Conservation (phyloP, 148 eudicot genomes). For the Cornus suecica region DNA sequence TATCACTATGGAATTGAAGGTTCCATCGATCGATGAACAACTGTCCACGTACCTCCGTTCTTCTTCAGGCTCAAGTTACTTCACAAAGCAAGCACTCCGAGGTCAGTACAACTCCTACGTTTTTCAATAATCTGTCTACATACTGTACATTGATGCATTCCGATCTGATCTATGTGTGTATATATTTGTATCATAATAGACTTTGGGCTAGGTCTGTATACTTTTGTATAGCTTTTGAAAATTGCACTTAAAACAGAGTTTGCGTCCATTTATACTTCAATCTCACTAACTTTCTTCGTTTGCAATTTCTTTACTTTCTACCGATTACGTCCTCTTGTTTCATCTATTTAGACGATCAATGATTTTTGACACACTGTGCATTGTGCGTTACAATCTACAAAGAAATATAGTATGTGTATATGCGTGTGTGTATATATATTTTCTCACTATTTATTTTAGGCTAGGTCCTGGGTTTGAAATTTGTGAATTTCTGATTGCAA, state of each 20-base stretch:
- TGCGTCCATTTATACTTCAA: background rate
- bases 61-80: background rate
- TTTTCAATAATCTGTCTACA: background rate
- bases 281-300: background rate
- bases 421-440: too few species aligned
- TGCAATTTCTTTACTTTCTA: too few species aligned
- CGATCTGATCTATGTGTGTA: too few species aligned
- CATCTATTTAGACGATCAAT: too few species aligned
- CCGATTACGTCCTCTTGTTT: too few species aligned
- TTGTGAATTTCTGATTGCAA: background rate
- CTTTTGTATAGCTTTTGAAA: background rate
- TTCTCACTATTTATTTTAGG: too few species aligned
- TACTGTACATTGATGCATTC: background rate
- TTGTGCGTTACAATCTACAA: too few species aligned
- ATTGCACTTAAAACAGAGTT: background rate
- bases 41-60: background rate
- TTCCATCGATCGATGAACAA: slow-evolving; percentile 8
- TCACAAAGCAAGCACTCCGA: slow-evolving; percentile 18
- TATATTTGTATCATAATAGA: too few species aligned
- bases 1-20: slow-evolving; percentile 17
- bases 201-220: too few species aligned
- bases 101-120: background rate
- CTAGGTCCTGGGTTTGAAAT: background rate
- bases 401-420: too few species aligned
- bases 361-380: too few species aligned